Percentiles rank a stretch among this genome's conserved stretches.
These are phyloP conservation scores for Paspalum vaginatum DNA, from an alignment of 176 grass and related monocot species.

Conservation along the genomic window DNA sequence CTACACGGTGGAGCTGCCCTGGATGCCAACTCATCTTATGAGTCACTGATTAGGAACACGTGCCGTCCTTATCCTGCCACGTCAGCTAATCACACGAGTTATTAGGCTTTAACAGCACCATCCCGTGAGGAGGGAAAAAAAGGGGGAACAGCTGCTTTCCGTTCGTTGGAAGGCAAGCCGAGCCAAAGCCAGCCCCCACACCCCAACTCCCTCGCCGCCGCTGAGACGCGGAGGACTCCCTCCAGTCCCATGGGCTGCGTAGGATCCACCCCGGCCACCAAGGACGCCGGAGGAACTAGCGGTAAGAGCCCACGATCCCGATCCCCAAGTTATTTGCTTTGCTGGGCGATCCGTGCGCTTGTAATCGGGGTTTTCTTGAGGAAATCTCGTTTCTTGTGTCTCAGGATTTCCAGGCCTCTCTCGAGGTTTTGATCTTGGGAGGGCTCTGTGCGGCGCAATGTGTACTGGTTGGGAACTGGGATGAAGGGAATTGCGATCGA, in stretches of 20 bases:
- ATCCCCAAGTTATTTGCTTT: conserved; percentile 11
- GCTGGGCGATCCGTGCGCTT: neutral
- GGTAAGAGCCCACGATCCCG: conserved; percentile 36
- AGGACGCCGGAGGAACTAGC: conserved; percentile 29
- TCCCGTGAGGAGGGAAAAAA: neutral
- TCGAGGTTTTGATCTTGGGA: neutral
- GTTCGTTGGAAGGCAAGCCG: conserved; percentile 35
- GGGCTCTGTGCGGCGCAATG: conserved; percentile 14
- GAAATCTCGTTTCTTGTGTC: neutral
- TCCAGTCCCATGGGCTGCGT: conserved; percentile 51
- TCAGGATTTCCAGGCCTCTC: neutral
- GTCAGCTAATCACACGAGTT: neutral
- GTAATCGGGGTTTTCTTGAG: conserved; percentile 19
- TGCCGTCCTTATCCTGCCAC: neutral
- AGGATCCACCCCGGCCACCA: conserved; percentile 46
- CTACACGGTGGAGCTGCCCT: neutral
- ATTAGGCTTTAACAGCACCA: neutral
- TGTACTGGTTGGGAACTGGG: neutral
- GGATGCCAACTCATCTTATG: neutral
- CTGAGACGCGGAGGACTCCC: neutral
- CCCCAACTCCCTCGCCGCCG: conserved; percentile 29
- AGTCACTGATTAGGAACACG: too few species aligned
- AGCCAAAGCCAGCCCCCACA: conserved; percentile 4
- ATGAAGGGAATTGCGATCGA: neutral
- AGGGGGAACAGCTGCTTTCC: neutral